Evolutionary conservation across 805 yeast species (phyloP), one percentile per base, ranked within the genome.

Genomic region (Nakazawaea molendinolei): DNA sequence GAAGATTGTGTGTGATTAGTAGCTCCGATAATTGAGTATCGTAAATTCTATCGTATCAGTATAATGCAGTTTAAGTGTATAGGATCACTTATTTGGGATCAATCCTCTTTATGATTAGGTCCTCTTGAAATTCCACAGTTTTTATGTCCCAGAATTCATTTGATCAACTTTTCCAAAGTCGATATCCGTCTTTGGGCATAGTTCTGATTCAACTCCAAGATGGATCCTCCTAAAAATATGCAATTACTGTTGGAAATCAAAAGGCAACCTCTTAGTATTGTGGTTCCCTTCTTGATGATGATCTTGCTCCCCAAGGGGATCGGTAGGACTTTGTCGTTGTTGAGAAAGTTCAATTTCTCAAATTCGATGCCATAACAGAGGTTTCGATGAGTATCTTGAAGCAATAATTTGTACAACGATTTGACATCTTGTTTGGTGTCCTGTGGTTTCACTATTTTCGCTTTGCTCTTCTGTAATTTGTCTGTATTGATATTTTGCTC

Each of bases 401-500:
- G 51, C 0, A 78, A 69, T 15, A 83, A 53, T 44, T 78, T 79
- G 50, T 60, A 79, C 1, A 67, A 56, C 19, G 22, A n/a, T 21
- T 31, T 21, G 23, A 26, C 28, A 13, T 37, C 8, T 31, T 22
- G 23, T 28, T 28, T 16, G 16, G 23, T 25, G 24, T n/a, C 13
- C 19, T 33, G 17, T 22, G 20, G 37, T 69, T 5, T 71, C 77
- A 76, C 56, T 33, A 44, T 44, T 10, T 49, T 44, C 19, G 33
- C 44, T n/a, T 35, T 35, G 6, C 21, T 40, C 18, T 51, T 55
- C 6, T 52, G 49, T 28, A 79, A 52, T 18, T 79, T 55, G 52
- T 80, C 90, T 2, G 73, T 76, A 12, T 72, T 71, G 3, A 72
- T 77, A n/a, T 63, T 66, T 42, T 71, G 75, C 2, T 77, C 74